A percentile compares a stretch with the other conserved stretches of the same genome.
Conservation (phyloP, 2,329 filamentous ascomycete species). For the Tolypocladium amazonense region DNA sequence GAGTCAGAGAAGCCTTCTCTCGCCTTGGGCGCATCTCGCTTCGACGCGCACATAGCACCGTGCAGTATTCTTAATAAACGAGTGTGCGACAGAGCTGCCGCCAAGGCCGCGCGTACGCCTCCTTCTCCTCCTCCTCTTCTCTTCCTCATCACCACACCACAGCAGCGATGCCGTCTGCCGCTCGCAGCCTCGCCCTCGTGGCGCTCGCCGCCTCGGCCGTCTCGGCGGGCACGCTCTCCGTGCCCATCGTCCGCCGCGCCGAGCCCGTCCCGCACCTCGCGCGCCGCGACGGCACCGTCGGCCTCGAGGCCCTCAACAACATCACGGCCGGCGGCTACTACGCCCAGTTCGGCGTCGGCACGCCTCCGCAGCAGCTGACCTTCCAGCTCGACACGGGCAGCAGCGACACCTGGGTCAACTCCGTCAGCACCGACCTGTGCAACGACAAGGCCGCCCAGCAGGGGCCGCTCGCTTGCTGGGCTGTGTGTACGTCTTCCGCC, state of each 20-base stretch:
- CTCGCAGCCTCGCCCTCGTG: conserved; percentile 10
- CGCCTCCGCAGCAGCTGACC: conserved; percentile 41
- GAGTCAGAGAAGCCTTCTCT: too few species aligned
- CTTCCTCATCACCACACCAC: neutral
- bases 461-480: conserved; percentile 3
- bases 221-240: conserved; percentile 11
- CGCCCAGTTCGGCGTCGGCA: conserved; percentile 46
- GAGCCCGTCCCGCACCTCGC: conserved; percentile 6
- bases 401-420: conserved; percentile 52
- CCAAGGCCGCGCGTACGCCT: too few species aligned
- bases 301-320: conserved; percentile 37
- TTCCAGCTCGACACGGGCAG: conserved; percentile 53
- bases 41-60: too few species aligned
- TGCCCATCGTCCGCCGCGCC: conserved; percentile 7
- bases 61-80: too few species aligned
- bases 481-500: neutral
- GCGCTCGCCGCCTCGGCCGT: conserved; percentile 7
- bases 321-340: conserved; percentile 45
- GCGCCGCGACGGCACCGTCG: conserved; percentile 15
- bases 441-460: conserved; percentile 21
- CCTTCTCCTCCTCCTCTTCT: too few species aligned
- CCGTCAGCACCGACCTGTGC: conserved; percentile 51
- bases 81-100: too few species aligned
- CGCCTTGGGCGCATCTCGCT: too few species aligned
- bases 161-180: neutral